Evolutionary conservation across 192 early-diverging fungal species (phyloP).

Genomic region (Coemansia asiatica): DNA sequence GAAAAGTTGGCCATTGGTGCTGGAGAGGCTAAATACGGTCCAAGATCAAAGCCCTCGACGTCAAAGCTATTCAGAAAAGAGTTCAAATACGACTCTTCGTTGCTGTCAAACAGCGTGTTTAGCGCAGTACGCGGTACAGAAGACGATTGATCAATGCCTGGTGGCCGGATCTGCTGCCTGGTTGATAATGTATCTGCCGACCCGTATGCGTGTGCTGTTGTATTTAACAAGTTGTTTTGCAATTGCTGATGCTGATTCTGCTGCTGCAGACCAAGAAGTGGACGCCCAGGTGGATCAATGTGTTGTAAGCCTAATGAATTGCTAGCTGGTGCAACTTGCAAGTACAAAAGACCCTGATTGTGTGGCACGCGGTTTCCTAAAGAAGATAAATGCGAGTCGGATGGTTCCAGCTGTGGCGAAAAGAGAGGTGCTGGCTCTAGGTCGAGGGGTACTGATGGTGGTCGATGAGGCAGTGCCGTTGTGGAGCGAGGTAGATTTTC

Average conservation of each 20-base stretch:
- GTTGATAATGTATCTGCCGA: neutral
- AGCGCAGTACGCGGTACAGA: neutral
- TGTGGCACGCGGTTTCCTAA: neutral
- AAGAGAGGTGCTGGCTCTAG: slow-evolving; percentile 49
- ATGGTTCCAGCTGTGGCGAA: slow-evolving; percentile 8
- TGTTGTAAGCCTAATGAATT: slow-evolving; percentile 16
- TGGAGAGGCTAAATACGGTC: slow-evolving; percentile 37
- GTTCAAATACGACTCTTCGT: slow-evolving; percentile 51
- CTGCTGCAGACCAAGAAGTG: neutral
- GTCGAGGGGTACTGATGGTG: slow-evolving; percentile 50
- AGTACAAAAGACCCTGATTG: slow-evolving; percentile 2
- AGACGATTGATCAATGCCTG: slow-evolving; percentile 9
- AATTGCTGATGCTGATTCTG: neutral
- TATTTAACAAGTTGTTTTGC: neutral
- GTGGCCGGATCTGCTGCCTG: slow-evolving; percentile 10
- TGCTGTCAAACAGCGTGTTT: slow-evolving; percentile 43
- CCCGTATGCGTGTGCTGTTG: neutral
- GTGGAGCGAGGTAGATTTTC: slow-evolving; percentile 26
- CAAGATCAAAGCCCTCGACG: slow-evolving; percentile 35
- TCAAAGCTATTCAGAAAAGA: slow-evolving; percentile 54
- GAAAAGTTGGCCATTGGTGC: slow-evolving; percentile 39
- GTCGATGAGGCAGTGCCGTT: slow-evolving; percentile 26
- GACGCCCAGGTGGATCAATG: slow-evolving; percentile 4
- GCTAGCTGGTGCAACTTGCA: neutral
- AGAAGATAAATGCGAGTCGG: slow-evolving; percentile 6